Percentiles rank a stretch among this genome's conserved stretches.
These are phyloP conservation scores for Cladosporium sp. DNA, from an alignment of 2,329 filamentous ascomycete genomes.

Conservation along the genomic window DNA sequence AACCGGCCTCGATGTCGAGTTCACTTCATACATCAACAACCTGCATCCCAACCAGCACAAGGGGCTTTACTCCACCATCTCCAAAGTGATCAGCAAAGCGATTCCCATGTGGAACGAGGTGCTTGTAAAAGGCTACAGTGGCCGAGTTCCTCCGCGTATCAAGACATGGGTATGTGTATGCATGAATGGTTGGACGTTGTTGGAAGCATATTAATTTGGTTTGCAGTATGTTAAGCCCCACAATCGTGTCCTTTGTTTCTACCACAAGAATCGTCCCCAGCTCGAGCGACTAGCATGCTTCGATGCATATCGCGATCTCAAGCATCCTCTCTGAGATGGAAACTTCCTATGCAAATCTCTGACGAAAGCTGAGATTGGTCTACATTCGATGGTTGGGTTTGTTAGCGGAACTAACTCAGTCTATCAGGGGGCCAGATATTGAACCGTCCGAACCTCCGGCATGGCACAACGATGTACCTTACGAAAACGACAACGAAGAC, in stretches of 20 bases:
- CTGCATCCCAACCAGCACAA: slow-evolving; percentile 10
- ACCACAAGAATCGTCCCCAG: neutral
- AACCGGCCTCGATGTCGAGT: slow-evolving; percentile 3
- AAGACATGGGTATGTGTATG: neutral
- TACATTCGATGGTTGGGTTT: neutral
- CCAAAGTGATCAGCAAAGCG: slow-evolving; percentile 27
- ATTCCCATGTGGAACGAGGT: slow-evolving; percentile 33
- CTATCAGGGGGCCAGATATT: neutral
- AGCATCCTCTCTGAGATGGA: no score
- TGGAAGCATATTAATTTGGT: neutral
- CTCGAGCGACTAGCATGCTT: no score
- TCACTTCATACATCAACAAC: slow-evolving; percentile 20
- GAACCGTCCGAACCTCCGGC: neutral
- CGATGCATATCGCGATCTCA: no score
- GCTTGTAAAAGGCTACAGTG: slow-evolving; percentile 37
- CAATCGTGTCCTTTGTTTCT: neutral
- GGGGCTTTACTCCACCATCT: slow-evolving; percentile 39
- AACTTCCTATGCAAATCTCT: no score
- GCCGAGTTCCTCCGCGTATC: slow-evolving; percentile 8
- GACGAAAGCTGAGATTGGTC: neutral
- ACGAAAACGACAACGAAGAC: neutral
- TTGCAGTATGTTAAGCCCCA: neutral
- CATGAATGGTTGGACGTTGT: neutral
- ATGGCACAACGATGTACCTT: neutral
- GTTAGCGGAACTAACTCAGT: neutral